Evolutionary conservation across 176 grass and related monocot species (phyloP).

Genomic region (Alopecurus myosuroides): DNA sequence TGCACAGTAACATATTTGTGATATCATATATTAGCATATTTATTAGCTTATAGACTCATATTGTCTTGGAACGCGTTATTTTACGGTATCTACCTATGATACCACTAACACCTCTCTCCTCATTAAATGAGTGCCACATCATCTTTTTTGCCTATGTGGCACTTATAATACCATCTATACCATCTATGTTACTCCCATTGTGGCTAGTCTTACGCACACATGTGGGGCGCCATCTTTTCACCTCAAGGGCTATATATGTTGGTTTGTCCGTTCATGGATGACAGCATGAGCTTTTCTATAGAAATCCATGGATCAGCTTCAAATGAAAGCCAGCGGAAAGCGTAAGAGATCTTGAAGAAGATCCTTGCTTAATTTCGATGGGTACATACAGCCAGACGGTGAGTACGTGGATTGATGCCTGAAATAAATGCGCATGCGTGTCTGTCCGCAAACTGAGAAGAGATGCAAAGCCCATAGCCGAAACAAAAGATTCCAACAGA

Average conservation of each 20-base stretch:
- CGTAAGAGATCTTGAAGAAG: neutral
- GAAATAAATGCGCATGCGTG: neutral
- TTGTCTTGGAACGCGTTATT: too few species aligned
- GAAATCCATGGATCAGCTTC: constrained; percentile 16
- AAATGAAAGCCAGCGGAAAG: constrained; percentile 13
- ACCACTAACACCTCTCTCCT: too few species aligned
- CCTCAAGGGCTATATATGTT: neutral
- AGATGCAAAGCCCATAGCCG: neutral
- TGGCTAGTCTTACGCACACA: constrained; percentile 29
- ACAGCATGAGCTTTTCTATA: neutral
- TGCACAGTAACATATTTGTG: too few species aligned
- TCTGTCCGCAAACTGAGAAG: neutral
- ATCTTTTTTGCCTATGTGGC: too few species aligned
- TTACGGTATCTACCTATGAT: too few species aligned
- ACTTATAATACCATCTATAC: too few species aligned
- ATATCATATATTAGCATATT: too few species aligned
- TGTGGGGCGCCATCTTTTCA: neutral
- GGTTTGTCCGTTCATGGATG: neutral
- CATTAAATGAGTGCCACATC: too few species aligned
- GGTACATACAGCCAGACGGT: neutral
- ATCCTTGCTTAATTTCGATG: neutral
- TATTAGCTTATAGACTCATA: too few species aligned
- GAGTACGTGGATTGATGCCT: neutral
- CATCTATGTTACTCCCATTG: too few species aligned
- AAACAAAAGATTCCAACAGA: too few species aligned